phyloP scores from a whole-genome alignment of 345 rosid species.

The Eucalyptus sp. region DNA sequence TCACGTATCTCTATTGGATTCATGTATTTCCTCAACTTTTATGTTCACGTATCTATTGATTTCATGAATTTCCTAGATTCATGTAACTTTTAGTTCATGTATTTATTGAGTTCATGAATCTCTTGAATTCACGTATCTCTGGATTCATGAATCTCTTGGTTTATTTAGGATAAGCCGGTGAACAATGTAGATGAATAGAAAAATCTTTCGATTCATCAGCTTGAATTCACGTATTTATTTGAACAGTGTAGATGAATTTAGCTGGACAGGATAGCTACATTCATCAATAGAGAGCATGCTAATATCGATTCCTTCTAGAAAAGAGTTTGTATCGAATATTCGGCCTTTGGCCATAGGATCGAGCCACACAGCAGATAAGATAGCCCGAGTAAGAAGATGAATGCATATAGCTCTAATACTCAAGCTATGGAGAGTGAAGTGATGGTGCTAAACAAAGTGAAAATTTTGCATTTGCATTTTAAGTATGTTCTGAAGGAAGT shows the following conservation, averaged over 20 bases:
- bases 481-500: conserved; percentile 68
- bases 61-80: too few relatives aligned
- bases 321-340: neutral
- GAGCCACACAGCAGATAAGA: neutral
- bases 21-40: too few relatives aligned
- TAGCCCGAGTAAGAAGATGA: neutral
- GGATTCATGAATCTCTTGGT: too few relatives aligned
- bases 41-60: too few relatives aligned
- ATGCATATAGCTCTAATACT: neutral
- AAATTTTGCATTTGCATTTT: neutral
- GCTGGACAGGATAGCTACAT: neutral
- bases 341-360: neutral
- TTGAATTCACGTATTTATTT: too few relatives aligned
- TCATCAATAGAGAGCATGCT: neutral
- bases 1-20: too few relatives aligned
- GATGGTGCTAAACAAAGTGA: neutral
- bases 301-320: neutral
- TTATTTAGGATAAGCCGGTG: too few relatives aligned
- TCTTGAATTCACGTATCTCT: too few relatives aligned
- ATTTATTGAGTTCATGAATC: too few relatives aligned
- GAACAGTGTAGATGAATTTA: neutral
- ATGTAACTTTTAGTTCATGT: too few relatives aligned
- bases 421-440: neutral
- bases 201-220: too few relatives aligned
- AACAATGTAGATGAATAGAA: too few relatives aligned